These are phyloP conservation scores for Lipomyces oligophaga DNA, from an alignment of 805 yeast species.

Conservation along the genomic window DNA sequence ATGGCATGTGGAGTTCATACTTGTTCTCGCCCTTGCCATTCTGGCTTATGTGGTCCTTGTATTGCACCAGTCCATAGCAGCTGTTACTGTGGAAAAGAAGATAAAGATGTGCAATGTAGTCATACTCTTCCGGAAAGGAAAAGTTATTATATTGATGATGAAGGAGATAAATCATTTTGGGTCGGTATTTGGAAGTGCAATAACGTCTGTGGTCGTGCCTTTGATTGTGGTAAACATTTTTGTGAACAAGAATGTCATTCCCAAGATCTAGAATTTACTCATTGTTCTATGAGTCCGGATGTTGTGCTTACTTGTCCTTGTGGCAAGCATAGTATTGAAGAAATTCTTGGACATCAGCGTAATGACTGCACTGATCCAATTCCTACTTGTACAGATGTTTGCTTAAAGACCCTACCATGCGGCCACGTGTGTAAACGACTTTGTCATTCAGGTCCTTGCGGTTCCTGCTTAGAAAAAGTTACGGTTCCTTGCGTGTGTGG, in stretches of 20 bases:
- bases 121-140: slow-evolving; percentile 29
- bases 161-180: slow-evolving; percentile 38
- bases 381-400: slow-evolving; percentile 65
- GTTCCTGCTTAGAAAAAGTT: slow-evolving; percentile 56
- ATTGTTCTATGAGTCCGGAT: slow-evolving; percentile 64
- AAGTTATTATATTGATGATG: slow-evolving; percentile 30
- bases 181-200: slow-evolving; percentile 52
- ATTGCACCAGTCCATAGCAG: slow-evolving; percentile 44
- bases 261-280: slow-evolving; percentile 39
- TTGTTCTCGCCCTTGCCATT: slow-evolving; percentile 64
- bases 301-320: slow-evolving; percentile 68
- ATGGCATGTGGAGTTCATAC: slow-evolving; percentile 70
- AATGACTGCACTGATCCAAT: slow-evolving; percentile 67
- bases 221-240: slow-evolving; percentile 62
- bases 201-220: slow-evolving; percentile 42
- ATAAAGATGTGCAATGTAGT: slow-evolving; percentile 45
- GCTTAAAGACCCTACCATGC: slow-evolving; percentile 63
- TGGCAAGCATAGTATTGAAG: slow-evolving; percentile 56
- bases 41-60: slow-evolving; percentile 81
- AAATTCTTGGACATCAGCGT: slow-evolving; percentile 43
- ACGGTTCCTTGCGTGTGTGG: slow-evolving; percentile 62
- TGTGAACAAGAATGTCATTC: slow-evolving; percentile 56
- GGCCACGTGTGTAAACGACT: slow-evolving; percentile 65
- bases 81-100: slow-evolving; percentile 75
- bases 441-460: slow-evolving; percentile 78